Conservation (phyloP, 192 early-diverging fungal genomes). For the Nowakowskiella sp. region DNA sequence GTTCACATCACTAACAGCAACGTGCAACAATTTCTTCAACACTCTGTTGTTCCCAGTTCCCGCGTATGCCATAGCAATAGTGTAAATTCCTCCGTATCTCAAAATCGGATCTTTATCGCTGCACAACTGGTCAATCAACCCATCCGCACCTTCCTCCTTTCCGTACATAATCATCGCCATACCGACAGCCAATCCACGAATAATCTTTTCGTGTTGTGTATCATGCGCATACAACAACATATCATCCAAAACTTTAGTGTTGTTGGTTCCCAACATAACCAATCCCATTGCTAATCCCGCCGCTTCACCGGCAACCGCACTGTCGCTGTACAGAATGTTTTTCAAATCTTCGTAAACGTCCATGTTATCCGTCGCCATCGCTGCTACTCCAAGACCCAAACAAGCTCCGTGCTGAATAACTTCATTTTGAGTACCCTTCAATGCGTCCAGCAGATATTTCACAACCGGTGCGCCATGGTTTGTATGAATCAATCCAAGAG, state of each 20-base stretch:
- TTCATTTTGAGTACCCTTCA: constrained; percentile 73
- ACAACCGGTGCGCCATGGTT: constrained; percentile 84
- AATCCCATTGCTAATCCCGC: constrained; percentile 94
- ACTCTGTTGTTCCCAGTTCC: constrained; percentile 98
- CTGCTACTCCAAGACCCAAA: constrained; percentile 90
- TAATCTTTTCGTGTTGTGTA: constrained; percentile 99
- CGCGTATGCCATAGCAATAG: constrained; percentile 94
- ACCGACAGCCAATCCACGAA: constrained; percentile 89
- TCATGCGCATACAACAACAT: constrained; percentile 98
- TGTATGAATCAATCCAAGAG: constrained; percentile 92
- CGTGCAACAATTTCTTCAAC: constrained; percentile 85
- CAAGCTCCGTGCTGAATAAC: constrained; percentile 95
- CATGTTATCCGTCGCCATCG: constrained; percentile 85
- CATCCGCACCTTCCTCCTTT: constrained; percentile 89
- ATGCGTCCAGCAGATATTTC: constrained; percentile 69
- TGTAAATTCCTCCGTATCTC: constrained; percentile 94
- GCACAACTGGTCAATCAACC: constrained; percentile 73
- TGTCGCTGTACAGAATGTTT: constrained; percentile 83
- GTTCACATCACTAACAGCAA: constrained; percentile 96
- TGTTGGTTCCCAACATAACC: constrained; percentile 91
- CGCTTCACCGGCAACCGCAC: constrained; percentile 94
- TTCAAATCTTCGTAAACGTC: constrained; percentile 83
- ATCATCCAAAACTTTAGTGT: constrained; percentile 72
- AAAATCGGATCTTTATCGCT: constrained; percentile 93
- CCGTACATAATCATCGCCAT: constrained; percentile 97